phyloP scores from a whole-genome alignment of 352 stramenopile species.

The Phytophthora kernoviae region DNA sequence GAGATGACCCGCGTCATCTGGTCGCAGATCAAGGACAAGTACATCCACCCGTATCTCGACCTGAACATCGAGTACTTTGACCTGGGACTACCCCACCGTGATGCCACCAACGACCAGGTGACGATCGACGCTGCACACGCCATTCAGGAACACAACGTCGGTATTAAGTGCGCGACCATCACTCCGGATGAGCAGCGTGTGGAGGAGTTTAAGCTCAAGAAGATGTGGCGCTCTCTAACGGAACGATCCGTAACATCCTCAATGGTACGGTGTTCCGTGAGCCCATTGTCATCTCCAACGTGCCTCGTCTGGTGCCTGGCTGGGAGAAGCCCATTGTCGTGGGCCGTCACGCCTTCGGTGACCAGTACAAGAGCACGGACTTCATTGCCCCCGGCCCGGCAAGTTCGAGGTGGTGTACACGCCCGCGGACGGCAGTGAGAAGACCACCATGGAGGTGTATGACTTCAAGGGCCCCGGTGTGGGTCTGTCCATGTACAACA shows the following conservation, averaged over 20 bases:
- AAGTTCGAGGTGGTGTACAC: slow-evolving; percentile 82
- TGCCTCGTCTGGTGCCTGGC: slow-evolving; percentile 72
- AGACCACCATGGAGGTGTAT: slow-evolving; percentile 66
- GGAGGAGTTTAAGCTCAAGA: slow-evolving; percentile 75
- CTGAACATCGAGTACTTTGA: slow-evolving; percentile 86
- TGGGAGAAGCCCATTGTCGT: slow-evolving; percentile 86
- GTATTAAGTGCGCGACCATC: slow-evolving; percentile 88
- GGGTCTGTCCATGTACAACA: slow-evolving; percentile 87
- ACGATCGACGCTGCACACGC: slow-evolving; percentile 79
- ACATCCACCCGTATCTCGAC: slow-evolving; percentile 81
- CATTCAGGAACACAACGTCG: slow-evolving; percentile 71
- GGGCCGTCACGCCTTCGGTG: slow-evolving; percentile 76
- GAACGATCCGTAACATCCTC: slow-evolving; percentile 84
- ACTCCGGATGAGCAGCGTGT: slow-evolving; percentile 83
- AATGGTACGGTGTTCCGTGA: slow-evolving; percentile 85
- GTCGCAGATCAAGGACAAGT: slow-evolving; percentile 70
- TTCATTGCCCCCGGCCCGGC: slow-evolving; percentile 65
- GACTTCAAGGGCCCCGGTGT: slow-evolving; percentile 65
- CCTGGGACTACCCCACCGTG: slow-evolving; percentile 69
- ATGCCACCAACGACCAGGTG: slow-evolving; percentile 80
- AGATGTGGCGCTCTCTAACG: slow-evolving; percentile 77
- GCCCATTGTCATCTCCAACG: slow-evolving; percentile 83
- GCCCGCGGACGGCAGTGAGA: slow-evolving; percentile 50
- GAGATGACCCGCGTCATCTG: slow-evolving; percentile 83
- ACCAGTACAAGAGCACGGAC: slow-evolving; percentile 84